A percentile compares a stretch with the other conserved stretches of the same genome.
Conservation (phyloP, 768 basidiomycete genomes). For the Sarcomyxa edulis region DNA sequence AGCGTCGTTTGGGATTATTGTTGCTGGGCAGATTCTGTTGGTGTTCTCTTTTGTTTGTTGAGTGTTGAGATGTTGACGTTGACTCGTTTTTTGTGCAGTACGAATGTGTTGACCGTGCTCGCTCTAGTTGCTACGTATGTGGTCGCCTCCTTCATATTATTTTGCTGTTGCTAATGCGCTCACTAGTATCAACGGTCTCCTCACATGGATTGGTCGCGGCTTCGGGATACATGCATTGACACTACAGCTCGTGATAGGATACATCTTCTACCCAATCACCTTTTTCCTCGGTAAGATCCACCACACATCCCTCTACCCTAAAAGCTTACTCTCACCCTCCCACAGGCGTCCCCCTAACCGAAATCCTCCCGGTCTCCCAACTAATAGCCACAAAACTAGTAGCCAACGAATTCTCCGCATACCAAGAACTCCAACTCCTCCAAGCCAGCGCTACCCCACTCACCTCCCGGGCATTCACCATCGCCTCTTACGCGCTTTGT, state of each 20-base stretch:
- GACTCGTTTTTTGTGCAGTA: conserved; percentile 32
- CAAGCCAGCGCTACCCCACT: conserved; percentile 45
- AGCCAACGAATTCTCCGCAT: conserved; percentile 84
- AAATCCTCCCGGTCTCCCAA: conserved; percentile 76
- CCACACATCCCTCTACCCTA: no score
- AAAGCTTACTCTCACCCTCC: neutral
- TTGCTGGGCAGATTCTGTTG: conserved; percentile 84
- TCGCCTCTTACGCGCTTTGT: conserved; percentile 83
- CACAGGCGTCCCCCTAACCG: conserved; percentile 61
- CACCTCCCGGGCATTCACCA: conserved; percentile 70
- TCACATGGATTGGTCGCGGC: conserved; percentile 86
- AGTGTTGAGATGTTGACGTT: conserved; percentile 1
- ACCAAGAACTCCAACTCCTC: conserved; percentile 49
- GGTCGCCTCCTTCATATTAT: no score
- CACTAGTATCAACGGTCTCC: conserved; percentile 82
- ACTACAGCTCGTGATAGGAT: conserved; percentile 78
- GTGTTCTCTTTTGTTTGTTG: conserved; percentile 15
- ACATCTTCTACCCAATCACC: conserved; percentile 83
- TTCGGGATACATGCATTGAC: conserved; percentile 82
- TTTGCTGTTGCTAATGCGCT: no score
- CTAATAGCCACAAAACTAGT: conserved; percentile 84
- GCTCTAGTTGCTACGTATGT: conserved; percentile 70
- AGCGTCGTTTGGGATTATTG: conserved; percentile 77
- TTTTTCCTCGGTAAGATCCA: conserved; percentile 59
- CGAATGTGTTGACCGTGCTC: conserved; percentile 82